Percentiles rank a stretch among this genome's conserved stretches.
Conservation (phyloP, 208 protist genomes). For the Cochliopodium minus region DNA sequence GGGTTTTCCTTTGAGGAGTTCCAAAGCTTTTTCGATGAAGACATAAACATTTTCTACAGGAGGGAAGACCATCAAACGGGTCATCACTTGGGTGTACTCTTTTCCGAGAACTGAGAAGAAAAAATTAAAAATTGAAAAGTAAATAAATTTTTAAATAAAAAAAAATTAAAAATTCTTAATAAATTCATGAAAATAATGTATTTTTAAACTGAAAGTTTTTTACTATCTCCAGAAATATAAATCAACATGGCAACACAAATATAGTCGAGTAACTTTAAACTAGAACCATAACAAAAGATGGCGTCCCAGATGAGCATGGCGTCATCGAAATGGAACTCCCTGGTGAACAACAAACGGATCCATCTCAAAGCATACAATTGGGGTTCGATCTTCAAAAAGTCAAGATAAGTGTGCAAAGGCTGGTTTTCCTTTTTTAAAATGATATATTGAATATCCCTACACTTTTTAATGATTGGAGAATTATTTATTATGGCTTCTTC, state of each 20-base stretch:
- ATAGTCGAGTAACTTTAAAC: neutral
- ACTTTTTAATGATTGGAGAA: neutral
- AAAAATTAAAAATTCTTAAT: too few species aligned
- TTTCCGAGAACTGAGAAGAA: conserved; percentile 14
- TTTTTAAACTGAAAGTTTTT: too few species aligned
- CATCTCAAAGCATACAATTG: conserved; percentile 10
- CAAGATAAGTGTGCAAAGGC: neutral
- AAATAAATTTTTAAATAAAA: neutral
- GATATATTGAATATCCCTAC: neutral
- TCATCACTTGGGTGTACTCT: conserved; percentile 31
- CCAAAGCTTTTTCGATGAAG: conserved; percentile 21
- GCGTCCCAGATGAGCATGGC: conserved; percentile 9
- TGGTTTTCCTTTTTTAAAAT: neutral
- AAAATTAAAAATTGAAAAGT: neutral
- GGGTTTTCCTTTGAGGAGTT: conserved; percentile 8
- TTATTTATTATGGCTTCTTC: neutral
- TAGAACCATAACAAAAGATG: conserved; percentile 5
- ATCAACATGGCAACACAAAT: neutral
- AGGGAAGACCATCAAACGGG: conserved; percentile 55
- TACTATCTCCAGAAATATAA: too few species aligned
- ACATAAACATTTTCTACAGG: conserved; percentile 32
- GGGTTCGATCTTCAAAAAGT: neutral
- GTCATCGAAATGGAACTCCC: conserved; percentile 15
- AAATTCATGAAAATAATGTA: too few species aligned
- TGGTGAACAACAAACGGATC: conserved; percentile 9